phyloP scores from a whole-genome alignment of 345 rosid genomes.

The Aquilaria sinensis region DNA sequence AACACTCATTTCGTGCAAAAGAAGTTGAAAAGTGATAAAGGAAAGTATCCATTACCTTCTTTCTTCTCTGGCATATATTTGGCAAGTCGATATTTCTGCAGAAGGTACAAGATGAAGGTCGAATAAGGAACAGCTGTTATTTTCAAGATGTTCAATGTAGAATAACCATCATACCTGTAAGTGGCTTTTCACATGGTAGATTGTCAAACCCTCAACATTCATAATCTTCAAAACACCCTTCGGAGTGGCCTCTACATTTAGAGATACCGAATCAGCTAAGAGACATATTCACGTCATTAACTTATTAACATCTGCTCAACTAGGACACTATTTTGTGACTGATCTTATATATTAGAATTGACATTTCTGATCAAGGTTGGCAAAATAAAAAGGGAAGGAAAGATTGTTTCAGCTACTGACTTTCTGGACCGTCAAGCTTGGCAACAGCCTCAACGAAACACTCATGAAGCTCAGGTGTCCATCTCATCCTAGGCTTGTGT shows the following conservation, averaged over 20 bases:
- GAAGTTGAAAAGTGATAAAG: neutral
- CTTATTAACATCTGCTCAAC: neutral
- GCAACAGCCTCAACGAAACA: slow-evolving; percentile 58
- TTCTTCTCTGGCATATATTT: slow-evolving; percentile 84
- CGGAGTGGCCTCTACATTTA: slow-evolving; percentile 80
- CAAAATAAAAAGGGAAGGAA: too few relatives aligned
- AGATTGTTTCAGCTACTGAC: slow-evolving; percentile 32
- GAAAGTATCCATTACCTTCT: slow-evolving; percentile 52
- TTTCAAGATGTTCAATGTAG: slow-evolving; percentile 7
- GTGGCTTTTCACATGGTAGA: slow-evolving; percentile 95
- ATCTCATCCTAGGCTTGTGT: slow-evolving; percentile 85
- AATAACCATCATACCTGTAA: slow-evolving; percentile 52
- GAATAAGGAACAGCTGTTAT: neutral
- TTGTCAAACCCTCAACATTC: slow-evolving; percentile 87
- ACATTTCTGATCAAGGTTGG: too few relatives aligned
- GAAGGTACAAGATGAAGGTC: slow-evolving; percentile 11
- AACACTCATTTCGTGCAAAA: neutral
- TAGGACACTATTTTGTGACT: too few relatives aligned
- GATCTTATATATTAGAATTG: too few relatives aligned
- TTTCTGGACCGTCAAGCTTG: slow-evolving; percentile 89
- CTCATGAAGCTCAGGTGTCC: slow-evolving; percentile 92
- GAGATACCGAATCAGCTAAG: neutral
- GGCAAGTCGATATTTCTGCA: slow-evolving; percentile 92
- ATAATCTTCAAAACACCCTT: slow-evolving; percentile 85
- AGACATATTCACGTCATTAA: neutral